Evolutionary conservation across 306 rosid species (phyloP).

Genomic region (Inga oerstediana): DNA sequence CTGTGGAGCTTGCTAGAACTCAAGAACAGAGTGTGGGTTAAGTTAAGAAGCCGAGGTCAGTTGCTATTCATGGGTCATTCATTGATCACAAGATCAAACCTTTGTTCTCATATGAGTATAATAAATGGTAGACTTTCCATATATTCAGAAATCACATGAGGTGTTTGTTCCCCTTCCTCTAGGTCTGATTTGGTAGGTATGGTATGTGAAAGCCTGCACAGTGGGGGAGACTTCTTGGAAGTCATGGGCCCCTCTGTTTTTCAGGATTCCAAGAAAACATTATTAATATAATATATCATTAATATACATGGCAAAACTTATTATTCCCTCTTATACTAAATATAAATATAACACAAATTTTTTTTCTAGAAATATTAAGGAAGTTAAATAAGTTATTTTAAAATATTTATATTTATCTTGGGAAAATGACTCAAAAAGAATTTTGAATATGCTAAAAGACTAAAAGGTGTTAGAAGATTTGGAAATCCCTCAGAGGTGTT

Average conservation of each 20-base stretch:
- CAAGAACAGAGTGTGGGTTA: not conserved
- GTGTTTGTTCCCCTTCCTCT: not conserved
- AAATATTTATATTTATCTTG: too few relatives aligned
- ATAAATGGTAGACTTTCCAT: constrained; percentile 23
- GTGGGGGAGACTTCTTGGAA: constrained; percentile 19
- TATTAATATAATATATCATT: not conserved
- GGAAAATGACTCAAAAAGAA: too few relatives aligned
- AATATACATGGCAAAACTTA: not conserved
- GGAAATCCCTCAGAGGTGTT: too few relatives aligned
- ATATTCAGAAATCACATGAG: constrained; percentile 40
- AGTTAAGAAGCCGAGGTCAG: not conserved
- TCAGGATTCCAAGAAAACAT: not conserved
- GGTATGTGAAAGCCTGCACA: constrained; percentile 18
- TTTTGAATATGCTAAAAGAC: too few relatives aligned
- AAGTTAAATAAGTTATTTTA: too few relatives aligned
- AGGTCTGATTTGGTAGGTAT: not conserved
- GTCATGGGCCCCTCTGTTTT: constrained; percentile 25
- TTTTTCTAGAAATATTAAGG: too few relatives aligned
- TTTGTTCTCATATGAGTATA: constrained; percentile 35
- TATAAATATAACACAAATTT: too few relatives aligned
- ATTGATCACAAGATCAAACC: constrained; percentile 28
- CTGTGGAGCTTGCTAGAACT: not conserved
- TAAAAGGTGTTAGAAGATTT: too few relatives aligned
- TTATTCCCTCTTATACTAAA: too few relatives aligned
- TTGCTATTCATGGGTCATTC: constrained; percentile 22